These are phyloP conservation scores for Acanthamoeba culbertsoni DNA, from an alignment of 208 protist genomes.

Conservation along the genomic window DNA sequence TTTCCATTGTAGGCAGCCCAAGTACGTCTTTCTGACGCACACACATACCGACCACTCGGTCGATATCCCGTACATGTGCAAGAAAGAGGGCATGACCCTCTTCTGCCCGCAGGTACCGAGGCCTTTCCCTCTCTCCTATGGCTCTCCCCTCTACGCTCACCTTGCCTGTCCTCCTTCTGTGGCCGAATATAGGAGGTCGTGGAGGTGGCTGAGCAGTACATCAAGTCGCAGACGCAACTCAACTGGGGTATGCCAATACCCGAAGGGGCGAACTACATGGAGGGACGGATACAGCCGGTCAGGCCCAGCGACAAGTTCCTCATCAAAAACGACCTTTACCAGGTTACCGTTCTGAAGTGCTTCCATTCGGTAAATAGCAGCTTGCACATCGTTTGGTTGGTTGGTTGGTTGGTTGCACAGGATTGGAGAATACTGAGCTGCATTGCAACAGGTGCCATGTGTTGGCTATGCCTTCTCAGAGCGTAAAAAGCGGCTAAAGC, in stretches of 20 bases:
- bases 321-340: not conserved
- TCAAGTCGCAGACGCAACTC: not conserved
- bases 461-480: conserved; percentile 19
- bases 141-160: not conserved
- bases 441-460: not conserved
- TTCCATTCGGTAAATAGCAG: conserved; percentile 3
- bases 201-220: not conserved
- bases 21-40: conserved; percentile 51
- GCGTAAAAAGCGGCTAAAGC: not conserved
- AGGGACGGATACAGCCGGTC: not conserved
- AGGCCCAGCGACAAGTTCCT: not conserved
- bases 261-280: not conserved
- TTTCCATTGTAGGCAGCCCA: not conserved
- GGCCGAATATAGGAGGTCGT: not conserved
- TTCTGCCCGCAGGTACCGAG: conserved; percentile 13
- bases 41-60: conserved; percentile 1
- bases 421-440: not conserved
- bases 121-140: too few relatives aligned
- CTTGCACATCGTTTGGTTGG: not conserved
- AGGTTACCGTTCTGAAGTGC: not conserved
- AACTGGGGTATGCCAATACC: not conserved
- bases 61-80: not conserved
- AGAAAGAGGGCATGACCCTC: conserved; percentile 36
- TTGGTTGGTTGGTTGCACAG: not conserved
- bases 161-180: not conserved